A percentile compares a stretch with the other conserved stretches of the same genome.
phyloP scores from a whole-genome alignment of 2,329 filamentous ascomycete species.

The Bisporella sp. region DNA sequence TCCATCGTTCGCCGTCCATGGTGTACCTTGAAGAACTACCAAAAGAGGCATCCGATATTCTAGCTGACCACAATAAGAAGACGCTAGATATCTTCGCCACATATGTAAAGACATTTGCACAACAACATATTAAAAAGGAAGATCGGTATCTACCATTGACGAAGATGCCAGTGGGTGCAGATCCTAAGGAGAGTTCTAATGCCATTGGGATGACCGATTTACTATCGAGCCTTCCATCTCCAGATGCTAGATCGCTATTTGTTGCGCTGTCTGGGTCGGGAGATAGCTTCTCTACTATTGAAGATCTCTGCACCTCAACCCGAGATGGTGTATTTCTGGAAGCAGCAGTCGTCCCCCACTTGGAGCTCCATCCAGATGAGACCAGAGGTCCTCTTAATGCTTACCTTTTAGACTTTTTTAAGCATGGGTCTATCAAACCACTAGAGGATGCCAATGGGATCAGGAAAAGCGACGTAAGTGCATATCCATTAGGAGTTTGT shows the following conservation, averaged over 20 bases:
- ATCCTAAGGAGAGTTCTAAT: slow-evolving; percentile 5
- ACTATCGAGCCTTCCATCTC: slow-evolving; percentile 30
- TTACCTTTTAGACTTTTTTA: slow-evolving; percentile 71
- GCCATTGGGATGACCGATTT: slow-evolving; percentile 3
- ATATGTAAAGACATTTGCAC: slow-evolving; percentile 63
- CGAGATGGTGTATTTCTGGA: slow-evolving; percentile 69
- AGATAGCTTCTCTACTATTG: slow-evolving; percentile 57
- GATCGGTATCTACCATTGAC: slow-evolving; percentile 25
- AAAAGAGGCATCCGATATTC: slow-evolving; percentile 43
- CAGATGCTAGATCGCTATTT: slow-evolving; percentile 58
- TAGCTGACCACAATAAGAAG: slow-evolving; percentile 56
- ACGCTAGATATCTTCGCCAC: slow-evolving; percentile 59
- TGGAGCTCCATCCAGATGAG: slow-evolving; percentile 54
- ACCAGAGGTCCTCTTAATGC: slow-evolving; percentile 48
- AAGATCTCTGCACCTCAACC: slow-evolving; percentile 59
- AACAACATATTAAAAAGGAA: slow-evolving; percentile 43
- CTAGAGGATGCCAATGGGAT: slow-evolving; percentile 61
- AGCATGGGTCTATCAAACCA: slow-evolving; percentile 57
- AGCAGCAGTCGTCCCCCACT: slow-evolving; percentile 62
- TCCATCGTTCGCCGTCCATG: slow-evolving; percentile 53
- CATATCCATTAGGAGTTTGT: neutral
- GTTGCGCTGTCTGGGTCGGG: slow-evolving; percentile 62
- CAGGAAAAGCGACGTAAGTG: slow-evolving; percentile 44
- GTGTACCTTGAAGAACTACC: slow-evolving; percentile 62
- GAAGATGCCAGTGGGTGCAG: slow-evolving; percentile 16